Base-by-base conservation (phyloP, 1,284 basidiomycete species). In the Dichomitus squalens region DNA sequence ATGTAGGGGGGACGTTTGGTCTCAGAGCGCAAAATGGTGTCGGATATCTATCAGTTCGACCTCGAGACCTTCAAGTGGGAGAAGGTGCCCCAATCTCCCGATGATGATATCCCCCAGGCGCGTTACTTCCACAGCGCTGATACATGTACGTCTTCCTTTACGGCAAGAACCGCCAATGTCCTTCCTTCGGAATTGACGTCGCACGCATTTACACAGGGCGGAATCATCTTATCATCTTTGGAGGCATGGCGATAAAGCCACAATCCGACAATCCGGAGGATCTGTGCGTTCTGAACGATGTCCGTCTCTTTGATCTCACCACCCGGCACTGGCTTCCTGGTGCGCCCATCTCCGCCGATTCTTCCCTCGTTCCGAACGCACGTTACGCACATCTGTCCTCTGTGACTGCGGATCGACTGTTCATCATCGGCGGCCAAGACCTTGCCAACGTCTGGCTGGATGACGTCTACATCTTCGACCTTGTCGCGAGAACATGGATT, bases 371-470 rank as follows among this genome's bases (percentile, higher is more conserved):
- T 27, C 78, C 87, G 6, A 87, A 88, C 34, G 86, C 93, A 16
- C 88, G 95, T 59, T 97, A 96, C 70, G 95, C 95, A 6, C 95
- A 97, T 71, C 80, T 96, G 14, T 94, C 92, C 31, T 88, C 92
- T 8, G 82, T 96, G 41, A 90, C 92, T 9, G 80, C 88, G 6
- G 86, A 91, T 70, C 82, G 88, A 38, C 82, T 98, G n/a, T 90
- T 96, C 72, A 84, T 98, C 67, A 93, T 96, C 52, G 96, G 96
- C 8, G 96, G 96, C 3, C 96, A 98, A 71, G 93, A 97, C 70
- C 84, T 93, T 63, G 86, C 84, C 60, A 95, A 94, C 69, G 88
- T 92, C 44, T 94, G 93, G 90, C 78, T 95, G n/a, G 92, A 96
- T 71, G 93, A 96, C 65, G 84, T 95, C 55, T 91, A 92, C 71